Evolutionary conservation across 116 monocot species (phyloP), one percentile per base, ranked within the genome.

Genomic region (Zostera marina): DNA sequence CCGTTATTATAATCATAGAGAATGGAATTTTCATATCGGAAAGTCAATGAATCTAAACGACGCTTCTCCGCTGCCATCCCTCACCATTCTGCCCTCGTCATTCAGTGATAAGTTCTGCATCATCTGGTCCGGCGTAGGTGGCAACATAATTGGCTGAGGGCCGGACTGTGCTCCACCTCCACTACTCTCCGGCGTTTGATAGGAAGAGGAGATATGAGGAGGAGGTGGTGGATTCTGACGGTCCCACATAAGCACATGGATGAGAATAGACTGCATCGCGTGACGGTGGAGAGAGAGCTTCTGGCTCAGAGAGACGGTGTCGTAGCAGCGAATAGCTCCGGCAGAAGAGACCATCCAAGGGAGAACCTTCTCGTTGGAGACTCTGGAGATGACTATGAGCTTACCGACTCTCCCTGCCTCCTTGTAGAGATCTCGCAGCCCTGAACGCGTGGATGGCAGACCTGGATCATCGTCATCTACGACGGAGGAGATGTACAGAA

Each of bases 291-390:
- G 72, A 8, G 88, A 83, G 41, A 88, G 88, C 54, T 83, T 83
- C 59, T 83, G 75, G 77, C 88, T 88, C 38, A 88, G 80, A 13
- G 88, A 88, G 62, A 88, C 83, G 1, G 83, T 88, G 77, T 88
- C 88, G 46, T 68, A 88, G 77, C 88, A 88, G 10, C 80, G 72
- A 52, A 88, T 65, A 54, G 78, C 77, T 10, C 88, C 88, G 0
- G 67, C 42, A 2, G 83, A 72, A 13, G 88, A 74, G 8, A 83
- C 88, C 88, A 80, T 80, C 88, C 88, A 88, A 0, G 88, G 88
- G 41, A 88, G 80, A 10, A 88, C 75, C 70, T 83, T 88, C 68
- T 80, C 83, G 47, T 78, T 73, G 25, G 77, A 72, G 5, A 88
- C 73, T 24, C 88, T 74, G 0, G 88, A 88, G 41, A 88, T 59